A percentile compares a stretch with the other conserved stretches of the same genome.
These are phyloP conservation scores for Pleoardoris graminearum DNA, from an alignment of 2,329 filamentous ascomycete genomes.

Conservation along the genomic window DNA sequence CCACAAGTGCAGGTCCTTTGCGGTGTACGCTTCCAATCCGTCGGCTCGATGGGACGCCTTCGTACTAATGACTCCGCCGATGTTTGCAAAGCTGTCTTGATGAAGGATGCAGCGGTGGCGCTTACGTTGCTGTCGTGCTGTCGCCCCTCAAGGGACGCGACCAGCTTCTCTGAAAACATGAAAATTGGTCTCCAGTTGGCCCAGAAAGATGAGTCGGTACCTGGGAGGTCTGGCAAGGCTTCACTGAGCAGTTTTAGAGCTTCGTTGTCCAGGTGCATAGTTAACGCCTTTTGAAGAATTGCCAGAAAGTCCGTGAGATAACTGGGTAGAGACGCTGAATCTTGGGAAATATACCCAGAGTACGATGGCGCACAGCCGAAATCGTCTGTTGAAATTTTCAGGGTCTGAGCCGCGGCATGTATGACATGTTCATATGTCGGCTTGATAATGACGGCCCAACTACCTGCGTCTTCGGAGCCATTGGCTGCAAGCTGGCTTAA, in stretches of 20 bases:
- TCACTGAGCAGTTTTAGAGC: background rate
- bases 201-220: background rate
- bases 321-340: background rate
- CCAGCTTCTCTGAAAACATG: background rate
- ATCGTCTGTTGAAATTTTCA: no score
- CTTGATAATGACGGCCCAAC: background rate
- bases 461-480: background rate
- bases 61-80: background rate
- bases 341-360: no score
- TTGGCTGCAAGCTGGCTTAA: background rate
- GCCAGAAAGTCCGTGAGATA: background rate
- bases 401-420: background rate
- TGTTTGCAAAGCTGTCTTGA: background rate
- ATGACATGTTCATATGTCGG: background rate
- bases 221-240: background rate
- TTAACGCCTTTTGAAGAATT: background rate
- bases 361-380: no score
- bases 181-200: background rate
- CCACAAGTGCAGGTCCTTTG: slow-evolving; percentile 6
- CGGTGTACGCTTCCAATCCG: slow-evolving; percentile 4
- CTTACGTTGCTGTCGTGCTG: background rate
- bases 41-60: background rate
- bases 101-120: background rate
- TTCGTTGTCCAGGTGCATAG: background rate
- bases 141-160: background rate